phyloP scores from a whole-genome alignment of 306 rosid species.

The Sophora flavescens region DNA sequence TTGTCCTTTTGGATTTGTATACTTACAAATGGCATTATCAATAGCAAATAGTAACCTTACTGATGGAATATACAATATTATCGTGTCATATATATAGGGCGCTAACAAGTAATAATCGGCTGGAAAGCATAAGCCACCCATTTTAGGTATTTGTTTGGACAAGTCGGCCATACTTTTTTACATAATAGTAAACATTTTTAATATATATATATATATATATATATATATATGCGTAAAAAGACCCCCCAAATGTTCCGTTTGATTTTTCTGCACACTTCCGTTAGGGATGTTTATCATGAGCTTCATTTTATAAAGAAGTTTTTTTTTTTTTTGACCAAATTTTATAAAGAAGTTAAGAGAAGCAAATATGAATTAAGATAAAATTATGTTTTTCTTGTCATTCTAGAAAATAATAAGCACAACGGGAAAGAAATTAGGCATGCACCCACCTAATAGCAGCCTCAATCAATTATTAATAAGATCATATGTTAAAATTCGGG shows the following conservation, averaged over 20 bases:
- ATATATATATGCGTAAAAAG: too few relatives aligned
- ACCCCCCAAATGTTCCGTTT: background rate
- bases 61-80: background rate
- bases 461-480: background rate
- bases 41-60: background rate
- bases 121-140: slow-evolving; percentile 36
- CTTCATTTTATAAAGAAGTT: background rate
- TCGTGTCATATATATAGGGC: background rate
- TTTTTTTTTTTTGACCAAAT: too few relatives aligned
- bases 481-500: too few relatives aligned
- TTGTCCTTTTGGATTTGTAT: slow-evolving; percentile 15
- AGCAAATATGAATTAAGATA: background rate
- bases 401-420: background rate
- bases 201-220: too few relatives aligned
- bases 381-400: background rate
- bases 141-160: background rate
- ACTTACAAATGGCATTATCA: background rate
- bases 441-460: background rate
- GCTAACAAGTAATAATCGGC: slow-evolving; percentile 8
- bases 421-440: background rate
- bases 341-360: background rate
- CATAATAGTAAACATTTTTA: background rate
- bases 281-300: background rate
- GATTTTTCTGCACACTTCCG: background rate
- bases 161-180: background rate